Percentiles rank a stretch among this genome's conserved stretches.
These are phyloP conservation scores for Phytophthora gonapodyides DNA, from an alignment of 352 stramenopile genomes.

Conservation along the genomic window DNA sequence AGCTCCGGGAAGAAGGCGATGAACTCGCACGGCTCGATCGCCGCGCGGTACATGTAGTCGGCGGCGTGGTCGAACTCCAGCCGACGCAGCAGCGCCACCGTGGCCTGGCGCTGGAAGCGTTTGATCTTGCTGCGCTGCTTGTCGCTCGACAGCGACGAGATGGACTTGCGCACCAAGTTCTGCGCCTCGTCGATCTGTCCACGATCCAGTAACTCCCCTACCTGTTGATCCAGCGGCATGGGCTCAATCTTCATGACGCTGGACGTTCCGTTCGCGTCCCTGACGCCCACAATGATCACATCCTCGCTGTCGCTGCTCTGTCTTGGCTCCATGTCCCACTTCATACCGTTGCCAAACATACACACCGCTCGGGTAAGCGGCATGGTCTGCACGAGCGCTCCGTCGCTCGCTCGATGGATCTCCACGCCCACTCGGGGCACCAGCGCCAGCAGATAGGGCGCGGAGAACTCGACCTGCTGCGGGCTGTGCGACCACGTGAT, in stretches of 20 bases:
- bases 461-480: constrained; percentile 74
- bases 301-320: constrained; percentile 76
- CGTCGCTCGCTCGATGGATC: constrained; percentile 77
- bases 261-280: constrained; percentile 65
- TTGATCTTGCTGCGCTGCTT: constrained; percentile 91
- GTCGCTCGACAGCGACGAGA: constrained; percentile 67
- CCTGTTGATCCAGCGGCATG: constrained; percentile 85
- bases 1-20: constrained; percentile 87
- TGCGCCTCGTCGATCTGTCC: constrained; percentile 86
- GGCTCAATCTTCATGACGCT: constrained; percentile 86
- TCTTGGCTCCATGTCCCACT: constrained; percentile 89
- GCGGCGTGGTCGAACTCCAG: constrained; percentile 79
- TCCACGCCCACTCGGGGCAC: constrained; percentile 80
- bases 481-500: constrained; percentile 84
- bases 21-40: constrained; percentile 85
- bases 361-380: constrained; percentile 61
- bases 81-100: constrained; percentile 72
- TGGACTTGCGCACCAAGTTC: constrained; percentile 84
- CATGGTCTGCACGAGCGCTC: constrained; percentile 77
- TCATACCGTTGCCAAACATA: constrained; percentile 92
- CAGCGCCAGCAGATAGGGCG: constrained; percentile 77
- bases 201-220: constrained; percentile 83
- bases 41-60: constrained; percentile 88
- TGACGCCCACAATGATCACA: constrained; percentile 74
- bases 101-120: constrained; percentile 86